Conservation (phyloP, 805 yeast species). For the Millerozyma miso region DNA sequence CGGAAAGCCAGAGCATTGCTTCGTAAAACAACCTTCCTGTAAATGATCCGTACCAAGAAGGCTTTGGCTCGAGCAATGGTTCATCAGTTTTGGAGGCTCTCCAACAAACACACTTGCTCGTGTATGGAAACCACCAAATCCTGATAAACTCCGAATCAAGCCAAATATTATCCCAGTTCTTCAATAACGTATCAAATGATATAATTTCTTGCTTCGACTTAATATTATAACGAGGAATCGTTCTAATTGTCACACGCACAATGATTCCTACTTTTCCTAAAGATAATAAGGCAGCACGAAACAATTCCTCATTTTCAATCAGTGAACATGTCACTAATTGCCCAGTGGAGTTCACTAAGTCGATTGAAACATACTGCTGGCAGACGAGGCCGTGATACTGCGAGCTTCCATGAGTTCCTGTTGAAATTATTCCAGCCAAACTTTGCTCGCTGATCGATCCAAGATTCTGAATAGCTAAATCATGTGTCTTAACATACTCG, state of each 20-base stretch:
- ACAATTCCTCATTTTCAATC: constrained; percentile 57
- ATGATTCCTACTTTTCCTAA: constrained; percentile 91
- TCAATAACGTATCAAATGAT: constrained; percentile 65
- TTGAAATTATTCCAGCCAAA: constrained; percentile 90
- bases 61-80: constrained; percentile 57
- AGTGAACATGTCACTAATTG: constrained; percentile 65
- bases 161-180: constrained; percentile 79
- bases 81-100: constrained; percentile 76
- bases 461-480: constrained; percentile 81
- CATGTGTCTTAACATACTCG: constrained; percentile 54
- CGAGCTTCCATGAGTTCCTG: constrained; percentile 96
- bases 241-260: constrained; percentile 77
- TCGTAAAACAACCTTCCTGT: constrained; percentile 80
- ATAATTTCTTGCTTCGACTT: constrained; percentile 80
- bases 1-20: constrained; percentile 72
- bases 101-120: constrained; percentile 84
- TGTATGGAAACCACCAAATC: constrained; percentile 97
- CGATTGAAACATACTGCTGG: constrained; percentile 78
- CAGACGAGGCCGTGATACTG: constrained; percentile 88
- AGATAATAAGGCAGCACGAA: constrained; percentile 79
- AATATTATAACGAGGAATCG: constrained; percentile 79
- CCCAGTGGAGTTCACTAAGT: constrained; percentile 74
- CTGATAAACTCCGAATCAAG: constrained; percentile 85
- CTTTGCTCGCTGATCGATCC: constrained; percentile 95
- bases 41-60: constrained; percentile 81